phyloP scores from a whole-genome alignment of 2,329 filamentous ascomycete genomes.

The Fusarium metavorans region DNA sequence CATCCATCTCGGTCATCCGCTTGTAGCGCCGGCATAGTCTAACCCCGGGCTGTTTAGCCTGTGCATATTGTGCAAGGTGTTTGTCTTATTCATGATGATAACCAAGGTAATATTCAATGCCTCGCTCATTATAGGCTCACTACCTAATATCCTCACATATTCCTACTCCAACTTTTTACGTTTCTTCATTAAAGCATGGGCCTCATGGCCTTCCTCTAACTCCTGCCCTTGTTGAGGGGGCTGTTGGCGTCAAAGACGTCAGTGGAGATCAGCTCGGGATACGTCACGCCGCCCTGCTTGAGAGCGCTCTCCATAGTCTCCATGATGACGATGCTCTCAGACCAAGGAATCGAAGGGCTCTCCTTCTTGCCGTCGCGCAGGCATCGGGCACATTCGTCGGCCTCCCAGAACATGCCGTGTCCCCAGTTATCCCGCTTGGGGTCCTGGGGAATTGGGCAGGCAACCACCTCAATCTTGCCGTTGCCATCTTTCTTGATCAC shows the following conservation, averaged over 20 bases:
- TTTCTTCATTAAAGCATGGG: background rate
- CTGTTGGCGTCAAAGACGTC: constrained; percentile 70
- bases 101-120: constrained; percentile 5
- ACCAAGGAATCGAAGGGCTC: constrained; percentile 76
- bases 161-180: background rate
- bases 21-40: constrained; percentile 32
- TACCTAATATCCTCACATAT: background rate
- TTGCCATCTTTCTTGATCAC: constrained; percentile 67
- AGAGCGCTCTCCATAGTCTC: constrained; percentile 72
- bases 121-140: background rate
- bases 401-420: constrained; percentile 91
- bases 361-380: constrained; percentile 82
- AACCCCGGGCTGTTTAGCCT: constrained; percentile 21
- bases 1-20: constrained; percentile 34
- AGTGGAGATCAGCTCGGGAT: constrained; percentile 68
- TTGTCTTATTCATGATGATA: constrained; percentile 6
- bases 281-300: constrained; percentile 64
- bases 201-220: constrained; percentile 34
- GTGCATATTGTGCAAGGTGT: constrained; percentile 14
- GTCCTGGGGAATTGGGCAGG: constrained; percentile 66
- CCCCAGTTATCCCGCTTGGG: constrained; percentile 64
- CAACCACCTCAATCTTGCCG: constrained; percentile 62
- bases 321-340: constrained; percentile 89
- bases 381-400: constrained; percentile 81
- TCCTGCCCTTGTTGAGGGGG: constrained; percentile 69